Percentiles rank a stretch among this genome's conserved stretches.
Evolutionary conservation across 495 filamentous ascomycete genomes (phyloP).

Genomic region (Penicillium arizonense): DNA sequence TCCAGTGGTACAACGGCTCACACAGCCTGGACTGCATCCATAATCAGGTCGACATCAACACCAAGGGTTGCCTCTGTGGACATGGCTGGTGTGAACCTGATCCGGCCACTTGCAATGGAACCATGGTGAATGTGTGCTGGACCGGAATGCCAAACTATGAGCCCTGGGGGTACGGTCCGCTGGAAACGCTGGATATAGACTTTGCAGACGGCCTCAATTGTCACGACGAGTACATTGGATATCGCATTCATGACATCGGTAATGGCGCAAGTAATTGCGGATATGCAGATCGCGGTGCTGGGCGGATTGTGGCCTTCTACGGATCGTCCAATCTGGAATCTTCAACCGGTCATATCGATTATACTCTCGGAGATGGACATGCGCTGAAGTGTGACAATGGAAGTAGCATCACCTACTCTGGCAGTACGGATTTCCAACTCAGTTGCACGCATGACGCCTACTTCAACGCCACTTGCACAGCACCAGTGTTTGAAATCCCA

Average conservation of each 20-base stretch:
- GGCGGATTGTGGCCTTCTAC: conserved; percentile 35
- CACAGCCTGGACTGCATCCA: conserved; percentile 38
- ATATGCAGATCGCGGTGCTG: conserved; percentile 29
- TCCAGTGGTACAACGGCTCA: conserved; percentile 36
- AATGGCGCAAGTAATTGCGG: conserved; percentile 35
- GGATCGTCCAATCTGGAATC: conserved; percentile 23
- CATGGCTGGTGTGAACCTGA: conserved; percentile 27
- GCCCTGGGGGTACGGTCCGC: conserved; percentile 36
- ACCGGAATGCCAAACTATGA: conserved; percentile 39
- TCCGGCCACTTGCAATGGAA: conserved; percentile 30
- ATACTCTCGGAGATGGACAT: conserved; percentile 34
- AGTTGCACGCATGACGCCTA: conserved; percentile 27
- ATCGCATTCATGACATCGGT: conserved; percentile 35
- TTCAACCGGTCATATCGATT: conserved; percentile 29
- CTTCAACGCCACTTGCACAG: conserved; percentile 36
- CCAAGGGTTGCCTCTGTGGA: conserved; percentile 31
- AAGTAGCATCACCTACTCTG: conserved; percentile 34
- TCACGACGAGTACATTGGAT: conserved; percentile 36
- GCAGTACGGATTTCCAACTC: conserved; percentile 27
- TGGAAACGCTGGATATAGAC: conserved; percentile 30
- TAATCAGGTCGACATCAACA: conserved; percentile 26
- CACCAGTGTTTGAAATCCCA: conserved; percentile 29
- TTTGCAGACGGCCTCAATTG: conserved; percentile 34
- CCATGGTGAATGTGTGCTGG: conserved; percentile 31
- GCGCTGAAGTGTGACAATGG: conserved; percentile 33